phyloP scores from a whole-genome alignment of 768 basidiomycete genomes.

The Strobilomyces dryophilus region DNA sequence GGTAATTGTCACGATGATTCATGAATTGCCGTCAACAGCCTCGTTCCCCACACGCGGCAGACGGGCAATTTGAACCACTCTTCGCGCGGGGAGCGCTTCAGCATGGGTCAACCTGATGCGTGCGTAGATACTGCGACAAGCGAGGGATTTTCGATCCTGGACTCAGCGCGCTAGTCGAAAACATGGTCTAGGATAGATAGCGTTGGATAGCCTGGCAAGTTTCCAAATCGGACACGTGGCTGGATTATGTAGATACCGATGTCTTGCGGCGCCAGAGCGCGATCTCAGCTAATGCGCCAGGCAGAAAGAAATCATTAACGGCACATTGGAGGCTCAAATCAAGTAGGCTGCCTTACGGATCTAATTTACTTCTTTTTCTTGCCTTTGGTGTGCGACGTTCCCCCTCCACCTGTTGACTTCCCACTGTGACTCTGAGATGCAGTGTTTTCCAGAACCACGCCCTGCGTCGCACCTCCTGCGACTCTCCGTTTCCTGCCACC shows the following conservation, averaged over 20 bases:
- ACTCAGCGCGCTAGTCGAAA: slow-evolving; percentile 1
- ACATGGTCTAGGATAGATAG: not conserved
- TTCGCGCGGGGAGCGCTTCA: slow-evolving; percentile 3
- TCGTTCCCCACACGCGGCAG: slow-evolving; percentile 27
- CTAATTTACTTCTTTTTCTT: slow-evolving; percentile 65
- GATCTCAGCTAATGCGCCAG: slow-evolving; percentile 17
- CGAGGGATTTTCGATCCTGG: not conserved
- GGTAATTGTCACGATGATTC: slow-evolving; percentile 19
- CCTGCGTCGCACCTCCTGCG: slow-evolving; percentile 68
- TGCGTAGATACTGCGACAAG: not conserved
- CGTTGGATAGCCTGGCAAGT: not conserved
- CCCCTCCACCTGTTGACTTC: slow-evolving; percentile 35
- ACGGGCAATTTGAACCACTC: slow-evolving; percentile 17
- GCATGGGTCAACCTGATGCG: not conserved
- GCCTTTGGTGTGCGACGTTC: slow-evolving; percentile 41
- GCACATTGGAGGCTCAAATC: slow-evolving; percentile 14
- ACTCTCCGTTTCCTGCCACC: slow-evolving; percentile 51
- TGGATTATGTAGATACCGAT: slow-evolving; percentile 29
- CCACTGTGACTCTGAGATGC: slow-evolving; percentile 28
- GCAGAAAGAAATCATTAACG: slow-evolving; percentile 22
- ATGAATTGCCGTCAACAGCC: slow-evolving; percentile 25
- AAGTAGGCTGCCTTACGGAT: slow-evolving; percentile 17
- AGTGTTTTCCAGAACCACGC: slow-evolving; percentile 34
- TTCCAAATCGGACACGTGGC: slow-evolving; percentile 13
- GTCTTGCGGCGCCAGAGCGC: slow-evolving; percentile 17